Conservation (phyloP, 257 asterid genomes). For the Przewalskia tangutica region DNA sequence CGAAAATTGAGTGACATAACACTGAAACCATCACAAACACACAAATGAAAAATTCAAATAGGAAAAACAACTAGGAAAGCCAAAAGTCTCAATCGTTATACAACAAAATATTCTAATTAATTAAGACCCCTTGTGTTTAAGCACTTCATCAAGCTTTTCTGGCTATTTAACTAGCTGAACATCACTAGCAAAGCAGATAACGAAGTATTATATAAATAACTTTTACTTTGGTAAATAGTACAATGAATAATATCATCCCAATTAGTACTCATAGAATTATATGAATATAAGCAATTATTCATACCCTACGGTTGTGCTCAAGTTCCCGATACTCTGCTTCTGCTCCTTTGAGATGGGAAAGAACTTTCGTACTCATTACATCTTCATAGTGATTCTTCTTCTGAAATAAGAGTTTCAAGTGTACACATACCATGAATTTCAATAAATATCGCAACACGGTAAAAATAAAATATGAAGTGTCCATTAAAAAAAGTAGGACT, state of each 20-base stretch:
- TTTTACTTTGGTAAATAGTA: not conserved
- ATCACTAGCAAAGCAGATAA: not conserved
- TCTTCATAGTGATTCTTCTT: constrained; percentile 48
- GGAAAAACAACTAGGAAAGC: not conserved
- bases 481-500: not conserved
- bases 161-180: not conserved
- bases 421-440: not conserved
- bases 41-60: not conserved
- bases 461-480: constrained; percentile 9
- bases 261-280: not conserved
- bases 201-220: not conserved
- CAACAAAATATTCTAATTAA: not conserved
- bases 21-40: not conserved
- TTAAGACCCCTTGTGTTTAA: not conserved
- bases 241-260: not conserved
- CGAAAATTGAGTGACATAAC: not conserved
- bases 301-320: constrained; percentile 60
- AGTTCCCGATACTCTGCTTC: constrained; percentile 46
- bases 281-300: not conserved
- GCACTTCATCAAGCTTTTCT: not conserved
- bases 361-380: constrained; percentile 41
- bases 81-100: not conserved
- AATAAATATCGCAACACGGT: not conserved
- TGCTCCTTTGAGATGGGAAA: constrained; percentile 39
- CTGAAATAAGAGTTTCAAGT: constrained; percentile 29